These are phyloP conservation scores for Pythium folliculosum DNA, from an alignment of 352 stramenopile genomes.

Conservation along the genomic window DNA sequence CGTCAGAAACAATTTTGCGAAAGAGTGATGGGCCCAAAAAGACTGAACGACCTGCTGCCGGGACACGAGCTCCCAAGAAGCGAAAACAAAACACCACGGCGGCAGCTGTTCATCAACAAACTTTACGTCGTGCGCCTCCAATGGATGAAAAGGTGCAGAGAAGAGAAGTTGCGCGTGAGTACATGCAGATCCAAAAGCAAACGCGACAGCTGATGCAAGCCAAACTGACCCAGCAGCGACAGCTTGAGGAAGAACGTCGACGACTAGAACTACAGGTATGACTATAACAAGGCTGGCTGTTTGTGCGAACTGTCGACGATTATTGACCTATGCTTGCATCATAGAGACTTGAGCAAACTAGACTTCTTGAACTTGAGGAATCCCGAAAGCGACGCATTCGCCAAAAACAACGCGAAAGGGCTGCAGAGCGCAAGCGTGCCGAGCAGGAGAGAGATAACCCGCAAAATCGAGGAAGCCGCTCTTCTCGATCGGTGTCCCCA, in stretches of 20 bases:
- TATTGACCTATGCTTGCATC: neutral
- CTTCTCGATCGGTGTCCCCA: neutral
- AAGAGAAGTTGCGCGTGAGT: constrained; percentile 62
- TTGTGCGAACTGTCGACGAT: neutral
- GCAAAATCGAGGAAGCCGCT: neutral
- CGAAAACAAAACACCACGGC: constrained; percentile 17
- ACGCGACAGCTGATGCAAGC: constrained; percentile 37
- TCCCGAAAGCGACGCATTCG: constrained; percentile 23
- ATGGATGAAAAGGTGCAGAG: constrained; percentile 41
- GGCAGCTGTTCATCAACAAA: constrained; percentile 10
- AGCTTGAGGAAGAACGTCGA: constrained; percentile 37
- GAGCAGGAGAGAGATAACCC: neutral
- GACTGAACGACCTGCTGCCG: neutral
- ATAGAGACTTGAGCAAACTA: constrained; percentile 32
- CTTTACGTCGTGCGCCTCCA: neutral
- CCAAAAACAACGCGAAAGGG: constrained; percentile 23
- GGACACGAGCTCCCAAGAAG: constrained; percentile 1
- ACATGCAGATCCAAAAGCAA: constrained; percentile 66
- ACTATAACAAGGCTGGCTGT: neutral
- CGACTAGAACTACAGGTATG: constrained; percentile 52
- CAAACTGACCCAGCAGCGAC: constrained; percentile 39
- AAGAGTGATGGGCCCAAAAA: neutral
- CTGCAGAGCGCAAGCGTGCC: constrained; percentile 12
- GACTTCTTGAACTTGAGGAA: constrained; percentile 27
- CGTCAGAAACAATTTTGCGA: constrained; percentile 11